phyloP scores from a whole-genome alignment of 1,284 basidiomycete genomes.

The Austropuccinia psidii region DNA sequence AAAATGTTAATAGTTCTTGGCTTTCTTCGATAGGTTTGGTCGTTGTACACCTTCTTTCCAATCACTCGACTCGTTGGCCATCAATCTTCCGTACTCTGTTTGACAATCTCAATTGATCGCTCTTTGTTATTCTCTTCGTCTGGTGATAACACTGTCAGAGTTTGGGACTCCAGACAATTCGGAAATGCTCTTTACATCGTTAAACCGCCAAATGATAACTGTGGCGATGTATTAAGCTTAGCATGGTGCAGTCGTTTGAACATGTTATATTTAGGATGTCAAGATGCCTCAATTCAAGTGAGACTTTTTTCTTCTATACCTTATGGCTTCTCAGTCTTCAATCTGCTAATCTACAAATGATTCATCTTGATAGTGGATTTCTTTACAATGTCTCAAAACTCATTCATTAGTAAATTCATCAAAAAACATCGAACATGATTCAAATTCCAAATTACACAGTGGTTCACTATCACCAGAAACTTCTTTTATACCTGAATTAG shows the following conservation, averaged over 20 bases:
- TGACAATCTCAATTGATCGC: constrained; percentile 24
- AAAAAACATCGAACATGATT: neutral
- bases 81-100: constrained; percentile 32
- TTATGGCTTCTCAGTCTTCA: neutral
- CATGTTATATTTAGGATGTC: constrained; percentile 33
- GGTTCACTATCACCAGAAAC: neutral
- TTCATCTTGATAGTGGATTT: neutral
- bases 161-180: constrained; percentile 33
- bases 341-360: neutral
- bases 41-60: constrained; percentile 32
- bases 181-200: constrained; percentile 30
- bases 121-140: constrained; percentile 32
- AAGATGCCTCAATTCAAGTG: constrained; percentile 37
- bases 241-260: constrained; percentile 28
- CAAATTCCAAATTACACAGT: neutral
- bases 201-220: constrained; percentile 33
- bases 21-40: constrained; percentile 25
- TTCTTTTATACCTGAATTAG: neutral
- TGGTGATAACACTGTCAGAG: constrained; percentile 33
- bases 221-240: constrained; percentile 35
- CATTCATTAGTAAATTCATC: neutral
- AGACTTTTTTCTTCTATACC: neutral
- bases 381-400: neutral
- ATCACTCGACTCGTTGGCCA: constrained; percentile 32
- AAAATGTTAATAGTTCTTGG: too few species aligned